Base-by-base conservation (phyloP, 1,139 yeast genomes). In the Protomyces lactucae-debilis region DNA sequence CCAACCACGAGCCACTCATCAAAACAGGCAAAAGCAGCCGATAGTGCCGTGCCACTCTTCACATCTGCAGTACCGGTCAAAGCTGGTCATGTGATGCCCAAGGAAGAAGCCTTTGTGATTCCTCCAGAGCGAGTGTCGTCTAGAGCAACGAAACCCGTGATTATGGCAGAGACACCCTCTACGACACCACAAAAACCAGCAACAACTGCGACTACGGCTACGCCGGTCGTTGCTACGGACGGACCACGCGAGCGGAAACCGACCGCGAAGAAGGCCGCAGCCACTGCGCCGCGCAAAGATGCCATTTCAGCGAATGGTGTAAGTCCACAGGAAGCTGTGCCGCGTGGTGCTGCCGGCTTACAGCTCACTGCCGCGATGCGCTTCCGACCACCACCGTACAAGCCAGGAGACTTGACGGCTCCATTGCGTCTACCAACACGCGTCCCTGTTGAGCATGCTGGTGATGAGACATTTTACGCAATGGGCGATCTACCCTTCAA, bases 401-500 rank as follows among this genome's bases (percentile, higher is more conserved):
- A 69, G 46, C 67, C 66, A 2, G 67, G 68, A 2, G 74, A 72
- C 60, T 61, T 70, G 14, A 59, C 56, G n/a, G 67, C 72, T 12
- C 73, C n/a, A 64, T 63, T 37, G 61, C 69, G 48, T 51, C 66
- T 18, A 60, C 67, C 4, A 60, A 68, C 5, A 56, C 59, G 28
- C 57, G 64, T 14, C 37, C 55, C 12, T 63, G 61, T 35, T 52
- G 40, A 37, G 5, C 25, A 16, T 16, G 12, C 48, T 21, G 10
- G 25, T 43, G 55, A 36, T 36, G 64, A 67, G 10, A 36, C 64
- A 10, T 81, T 84, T 70, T 81, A 74, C 69, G 76, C 77, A 43
- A 79, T 83, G 16, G 96, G 88, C 51, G 97, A 91, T 66, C 83
- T 85, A 63, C 97, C 97, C 0, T 78, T 83, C 69, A 90, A 90